phyloP scores from a whole-genome alignment of 805 yeast genomes.

The Yamadazyma laniorum region DNA sequence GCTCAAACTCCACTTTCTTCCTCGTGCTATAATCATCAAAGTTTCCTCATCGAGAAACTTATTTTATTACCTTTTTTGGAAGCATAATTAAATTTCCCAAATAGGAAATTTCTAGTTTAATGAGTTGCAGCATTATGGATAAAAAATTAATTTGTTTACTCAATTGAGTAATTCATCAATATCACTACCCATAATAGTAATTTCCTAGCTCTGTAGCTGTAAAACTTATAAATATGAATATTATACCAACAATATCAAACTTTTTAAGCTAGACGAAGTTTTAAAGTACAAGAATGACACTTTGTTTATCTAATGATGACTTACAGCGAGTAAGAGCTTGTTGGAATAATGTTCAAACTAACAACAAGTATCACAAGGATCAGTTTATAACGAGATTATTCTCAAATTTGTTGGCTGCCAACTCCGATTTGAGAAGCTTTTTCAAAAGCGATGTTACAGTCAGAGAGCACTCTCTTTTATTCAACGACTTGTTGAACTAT shows the following conservation, averaged over 20 bases:
- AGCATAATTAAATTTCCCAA: conserved; percentile 9
- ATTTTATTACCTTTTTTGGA: conserved; percentile 6
- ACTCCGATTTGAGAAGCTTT: conserved; percentile 25
- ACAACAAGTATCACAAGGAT: conserved; percentile 28
- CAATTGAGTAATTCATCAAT: conserved; percentile 9
- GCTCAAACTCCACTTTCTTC: conserved; percentile 3
- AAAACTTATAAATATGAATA: conserved; percentile 5
- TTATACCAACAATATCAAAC: too few species aligned
- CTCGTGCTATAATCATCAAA: neutral
- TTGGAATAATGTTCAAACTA: conserved; percentile 34
- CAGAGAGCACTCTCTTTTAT: conserved; percentile 30
- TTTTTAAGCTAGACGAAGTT: neutral
- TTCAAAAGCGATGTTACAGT: conserved; percentile 19
- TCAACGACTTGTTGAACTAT: conserved; percentile 36
- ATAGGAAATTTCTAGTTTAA: conserved; percentile 4
- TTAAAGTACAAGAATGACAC: too few species aligned
- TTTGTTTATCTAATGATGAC: conserved; percentile 12
- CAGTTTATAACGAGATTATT: conserved; percentile 31
- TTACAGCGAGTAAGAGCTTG: conserved; percentile 23
- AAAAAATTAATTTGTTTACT: conserved; percentile 6
- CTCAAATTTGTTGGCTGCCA: conserved; percentile 31
- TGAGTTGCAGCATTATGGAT: conserved; percentile 3
- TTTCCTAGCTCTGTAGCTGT: neutral
- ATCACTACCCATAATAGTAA: conserved; percentile 7
- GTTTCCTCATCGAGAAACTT: conserved; percentile 4